Conservation (phyloP, 164 flowering plant genomes). For the Akebia trifoliata region DNA sequence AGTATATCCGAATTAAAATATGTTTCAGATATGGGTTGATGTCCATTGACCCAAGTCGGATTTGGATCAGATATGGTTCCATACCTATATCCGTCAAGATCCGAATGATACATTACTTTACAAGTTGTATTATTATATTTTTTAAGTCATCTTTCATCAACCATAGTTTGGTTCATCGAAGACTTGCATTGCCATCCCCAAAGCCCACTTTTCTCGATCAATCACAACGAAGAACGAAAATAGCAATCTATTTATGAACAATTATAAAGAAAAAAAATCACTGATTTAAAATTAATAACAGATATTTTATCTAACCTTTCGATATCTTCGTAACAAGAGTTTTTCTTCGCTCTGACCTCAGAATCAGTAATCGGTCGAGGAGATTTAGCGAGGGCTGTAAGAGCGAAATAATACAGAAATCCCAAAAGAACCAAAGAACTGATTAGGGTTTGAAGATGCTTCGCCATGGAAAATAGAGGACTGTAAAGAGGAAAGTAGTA, state of each 20-base stretch:
- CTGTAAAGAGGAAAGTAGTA: no score
- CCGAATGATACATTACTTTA: no score
- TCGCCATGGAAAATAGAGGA: slow-evolving; percentile 2
- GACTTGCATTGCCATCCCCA: slow-evolving; percentile 83
- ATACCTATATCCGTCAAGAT: no score
- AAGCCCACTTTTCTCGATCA: slow-evolving; percentile 46
- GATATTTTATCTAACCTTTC: slow-evolving; percentile 37
- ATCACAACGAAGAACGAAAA: slow-evolving; percentile 1
- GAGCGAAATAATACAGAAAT: neutral
- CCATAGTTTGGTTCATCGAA: no score
- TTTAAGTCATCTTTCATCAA: no score
- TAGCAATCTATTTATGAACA: neutral
- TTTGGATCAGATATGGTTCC: no score
- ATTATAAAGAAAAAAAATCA: neutral
- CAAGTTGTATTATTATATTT: no score
- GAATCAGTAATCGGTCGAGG: slow-evolving; percentile 29
- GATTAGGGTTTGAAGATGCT: slow-evolving; percentile 1
- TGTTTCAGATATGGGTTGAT: no score
- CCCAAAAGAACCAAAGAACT: slow-evolving; percentile 3
- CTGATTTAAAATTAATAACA: neutral
- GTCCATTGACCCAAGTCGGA: no score
- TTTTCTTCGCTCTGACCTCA: slow-evolving; percentile 54
- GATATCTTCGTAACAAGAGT: slow-evolving; percentile 58
- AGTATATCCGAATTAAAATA: no score
- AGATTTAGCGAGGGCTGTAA: slow-evolving; percentile 19